A percentile compares a stretch with the other conserved stretches of the same genome.
These are phyloP conservation scores for Madurella mycetomatis DNA, from an alignment of 2,329 filamentous ascomycete species.

Conservation along the genomic window DNA sequence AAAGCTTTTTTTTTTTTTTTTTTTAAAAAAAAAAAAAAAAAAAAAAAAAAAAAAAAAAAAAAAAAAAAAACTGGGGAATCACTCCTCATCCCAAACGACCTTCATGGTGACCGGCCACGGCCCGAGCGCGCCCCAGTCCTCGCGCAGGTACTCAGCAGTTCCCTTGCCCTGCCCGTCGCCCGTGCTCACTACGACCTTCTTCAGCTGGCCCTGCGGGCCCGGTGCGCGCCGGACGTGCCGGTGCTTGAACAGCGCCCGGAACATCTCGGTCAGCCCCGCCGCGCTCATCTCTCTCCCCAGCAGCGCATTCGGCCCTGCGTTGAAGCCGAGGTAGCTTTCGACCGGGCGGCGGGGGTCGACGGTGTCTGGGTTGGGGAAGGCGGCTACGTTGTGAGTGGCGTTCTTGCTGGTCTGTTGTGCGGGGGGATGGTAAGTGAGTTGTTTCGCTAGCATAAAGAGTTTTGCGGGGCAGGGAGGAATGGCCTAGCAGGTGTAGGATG, in stretches of 20 bases:
- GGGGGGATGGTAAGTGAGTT: slow-evolving; percentile 26
- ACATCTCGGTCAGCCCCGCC: slow-evolving; percentile 61
- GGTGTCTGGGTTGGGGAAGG: slow-evolving; percentile 56
- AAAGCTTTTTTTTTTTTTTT: too few species aligned
- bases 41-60: too few species aligned
- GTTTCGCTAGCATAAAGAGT: background rate
- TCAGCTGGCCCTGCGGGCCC: slow-evolving; percentile 62
- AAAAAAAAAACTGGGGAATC: too few species aligned
- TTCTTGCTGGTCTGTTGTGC: too few species aligned
- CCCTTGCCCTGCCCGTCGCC: slow-evolving; percentile 36
- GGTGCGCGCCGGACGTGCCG: slow-evolving; percentile 57
- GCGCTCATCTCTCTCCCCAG: slow-evolving; percentile 58
- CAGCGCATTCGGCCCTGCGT: slow-evolving; percentile 57
- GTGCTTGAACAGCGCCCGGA: slow-evolving; percentile 60
- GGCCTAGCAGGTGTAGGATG: background rate
- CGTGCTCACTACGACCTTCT: slow-evolving; percentile 48
- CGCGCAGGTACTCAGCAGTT: slow-evolving; percentile 58
- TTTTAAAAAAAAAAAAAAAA: too few species aligned
- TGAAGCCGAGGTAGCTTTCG: slow-evolving; percentile 61
- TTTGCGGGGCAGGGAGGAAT: background rate
- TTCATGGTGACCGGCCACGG: slow-evolving; percentile 52
- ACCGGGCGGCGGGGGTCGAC: slow-evolving; percentile 61
- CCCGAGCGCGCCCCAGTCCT: slow-evolving; percentile 54
- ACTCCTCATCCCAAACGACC: slow-evolving; percentile 44
- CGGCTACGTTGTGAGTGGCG: too few species aligned